phyloP scores from a whole-genome alignment of 1,284 basidiomycete genomes.

The Malassezia arunalokei region DNA sequence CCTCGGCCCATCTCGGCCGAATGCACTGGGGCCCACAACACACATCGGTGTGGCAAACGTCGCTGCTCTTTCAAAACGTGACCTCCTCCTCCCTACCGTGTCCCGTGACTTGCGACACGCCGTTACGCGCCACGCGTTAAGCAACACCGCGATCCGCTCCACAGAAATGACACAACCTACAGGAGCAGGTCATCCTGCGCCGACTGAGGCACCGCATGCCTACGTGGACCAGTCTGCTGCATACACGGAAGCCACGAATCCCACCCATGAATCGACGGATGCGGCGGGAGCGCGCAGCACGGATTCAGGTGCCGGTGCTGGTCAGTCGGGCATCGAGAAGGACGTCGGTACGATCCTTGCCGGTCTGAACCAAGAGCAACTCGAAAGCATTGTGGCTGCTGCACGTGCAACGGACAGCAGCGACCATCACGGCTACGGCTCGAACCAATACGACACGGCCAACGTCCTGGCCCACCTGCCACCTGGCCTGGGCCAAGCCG shows the following conservation, averaged over 20 bases:
- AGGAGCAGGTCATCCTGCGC: conserved; percentile 6
- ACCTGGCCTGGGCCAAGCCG: conserved; percentile 27
- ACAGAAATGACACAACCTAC: conserved; percentile 9
- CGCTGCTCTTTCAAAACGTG: conserved; percentile 13
- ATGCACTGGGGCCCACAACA: neutral
- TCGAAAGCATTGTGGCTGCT: conserved; percentile 36
- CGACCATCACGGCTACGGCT: conserved; percentile 9
- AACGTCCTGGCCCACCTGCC: conserved; percentile 18
- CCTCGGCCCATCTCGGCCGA: too few species aligned
- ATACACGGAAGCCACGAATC: conserved; percentile 1
- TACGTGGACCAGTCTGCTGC: conserved; percentile 15
- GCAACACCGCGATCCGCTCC: conserved; percentile 14
- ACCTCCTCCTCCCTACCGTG: conserved; percentile 10
- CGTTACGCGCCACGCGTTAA: conserved; percentile 13
- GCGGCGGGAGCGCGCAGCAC: neutral
- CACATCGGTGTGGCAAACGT: neutral
- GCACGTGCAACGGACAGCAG: conserved; percentile 20
- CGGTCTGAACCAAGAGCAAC: conserved; percentile 33
- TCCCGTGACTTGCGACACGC: conserved; percentile 16
- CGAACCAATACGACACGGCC: conserved; percentile 5
- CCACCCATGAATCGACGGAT: neutral
- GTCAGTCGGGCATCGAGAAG: conserved; percentile 21
- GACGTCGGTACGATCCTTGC: conserved; percentile 36
- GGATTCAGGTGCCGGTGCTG: conserved; percentile 14
- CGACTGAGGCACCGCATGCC: conserved; percentile 8